Evolutionary conservation across 768 basidiomycete species (phyloP), one percentile per base, ranked within the genome.

Genomic region (Boletus subparvulus): DNA sequence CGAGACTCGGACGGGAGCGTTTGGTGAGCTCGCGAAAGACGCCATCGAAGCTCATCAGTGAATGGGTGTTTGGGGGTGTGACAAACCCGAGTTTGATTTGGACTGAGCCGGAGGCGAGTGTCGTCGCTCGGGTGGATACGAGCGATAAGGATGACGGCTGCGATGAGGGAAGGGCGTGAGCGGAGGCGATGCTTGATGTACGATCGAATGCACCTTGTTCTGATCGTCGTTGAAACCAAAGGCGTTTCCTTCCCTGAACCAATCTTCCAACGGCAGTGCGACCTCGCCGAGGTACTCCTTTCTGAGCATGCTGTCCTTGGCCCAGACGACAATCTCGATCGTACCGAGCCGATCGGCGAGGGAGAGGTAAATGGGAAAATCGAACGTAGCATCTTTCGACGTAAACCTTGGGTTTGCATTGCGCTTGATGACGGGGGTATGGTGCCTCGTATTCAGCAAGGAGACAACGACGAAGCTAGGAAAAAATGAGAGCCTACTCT

Each of bases 251-350:
- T 77, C 55, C 54, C 61, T 19, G 50, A 94, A 97, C 92, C 93
- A 96, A 35, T 90, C 85, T 19, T 86, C 86, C n/a, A 96, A 68
- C 0, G 84, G 82, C 8, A 98, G 61, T 0, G 87, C 82, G 6
- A 83, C 81, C 72, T 99, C 96, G 16, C 97, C 97, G 16, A 99
- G 80, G 69, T 97, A 99, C 44, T 98, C 96, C 75, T 94, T 97
- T 65, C 80, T 83, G 54, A 75, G 55, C 65, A 94, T 70, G 61
- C 91, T 77, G 72, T 98, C 95, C 75, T 88, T 94, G 73, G 95
- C 94, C 95, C 96, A 99, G 0, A 94, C 80, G 13, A 97, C 86
- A 35, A 93, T 76, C 72, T 98, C 94, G 42, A 98, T 64, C 2
- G 81, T 84, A 35, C 89, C 88, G 6, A 91, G 79, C 44, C 78